Conservation (phyloP, 2,329 filamentous ascomycete species). For the Hypocreales sp. region DNA sequence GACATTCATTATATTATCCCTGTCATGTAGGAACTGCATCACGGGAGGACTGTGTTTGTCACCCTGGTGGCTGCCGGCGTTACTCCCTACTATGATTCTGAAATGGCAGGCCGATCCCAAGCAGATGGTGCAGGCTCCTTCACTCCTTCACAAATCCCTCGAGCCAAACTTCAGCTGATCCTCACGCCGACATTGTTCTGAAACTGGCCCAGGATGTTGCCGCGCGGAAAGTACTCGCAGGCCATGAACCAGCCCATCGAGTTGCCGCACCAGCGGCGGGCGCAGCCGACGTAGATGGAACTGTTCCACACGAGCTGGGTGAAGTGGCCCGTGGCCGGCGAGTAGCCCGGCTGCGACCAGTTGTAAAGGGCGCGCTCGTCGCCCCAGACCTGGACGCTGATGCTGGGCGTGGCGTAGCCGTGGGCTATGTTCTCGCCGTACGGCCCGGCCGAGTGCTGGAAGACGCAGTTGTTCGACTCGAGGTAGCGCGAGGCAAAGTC, state of each 20-base stretch:
- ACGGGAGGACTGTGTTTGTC: no score
- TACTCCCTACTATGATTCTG: no score
- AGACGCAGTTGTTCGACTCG: constrained; percentile 22
- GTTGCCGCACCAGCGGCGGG: constrained; percentile 22
- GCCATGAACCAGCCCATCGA: constrained; percentile 47
- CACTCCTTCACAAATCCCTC: no score
- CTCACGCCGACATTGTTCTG: constrained; percentile 18
- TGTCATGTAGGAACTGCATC: no score
- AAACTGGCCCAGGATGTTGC: constrained; percentile 44
- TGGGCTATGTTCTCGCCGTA: constrained; percentile 63
- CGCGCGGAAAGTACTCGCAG: constrained; percentile 54
- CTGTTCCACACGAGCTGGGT: constrained; percentile 58
- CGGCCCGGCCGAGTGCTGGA: constrained; percentile 43
- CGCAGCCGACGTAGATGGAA: constrained; percentile 45
- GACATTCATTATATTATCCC: no score
- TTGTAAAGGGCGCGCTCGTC: constrained; percentile 36
- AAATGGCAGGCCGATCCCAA: no score
- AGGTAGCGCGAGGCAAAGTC: constrained; percentile 37
- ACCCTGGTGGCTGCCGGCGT: no score
- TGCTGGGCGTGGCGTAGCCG: constrained; percentile 44
- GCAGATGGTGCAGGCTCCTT: no score
- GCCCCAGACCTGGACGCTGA: constrained; percentile 52
- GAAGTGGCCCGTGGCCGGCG: constrained; percentile 50
- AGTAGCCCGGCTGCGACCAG: constrained; percentile 40
- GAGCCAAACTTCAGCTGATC: no score